Evolutionary conservation across 2,329 filamentous ascomycete species (phyloP).

Genomic region (Hypoxylon sp.): DNA sequence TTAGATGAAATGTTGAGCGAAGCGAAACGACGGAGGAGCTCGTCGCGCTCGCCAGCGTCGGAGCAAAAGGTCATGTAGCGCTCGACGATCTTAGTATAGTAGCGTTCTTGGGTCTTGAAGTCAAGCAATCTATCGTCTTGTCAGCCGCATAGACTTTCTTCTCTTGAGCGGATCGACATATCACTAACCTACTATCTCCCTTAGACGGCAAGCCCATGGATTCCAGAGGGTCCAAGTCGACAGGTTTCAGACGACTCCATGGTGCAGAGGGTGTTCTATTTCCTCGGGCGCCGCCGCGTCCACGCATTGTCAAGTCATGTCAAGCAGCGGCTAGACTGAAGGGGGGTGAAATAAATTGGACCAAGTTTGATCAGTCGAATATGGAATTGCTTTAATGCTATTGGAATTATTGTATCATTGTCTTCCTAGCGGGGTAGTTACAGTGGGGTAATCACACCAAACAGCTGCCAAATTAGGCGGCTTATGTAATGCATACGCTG

Average conservation of each 20-base stretch:
- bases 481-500: background rate
- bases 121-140: slow-evolving; percentile 73
- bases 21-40: slow-evolving; percentile 81
- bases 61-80: slow-evolving; percentile 93
- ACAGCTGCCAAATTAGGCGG: background rate
- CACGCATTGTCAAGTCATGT: slow-evolving; percentile 55
- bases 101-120: slow-evolving; percentile 83
- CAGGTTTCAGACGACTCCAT: slow-evolving; percentile 81
- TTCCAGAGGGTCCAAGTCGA: slow-evolving; percentile 82
- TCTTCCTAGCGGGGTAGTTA: slow-evolving; percentile 4
- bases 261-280: slow-evolving; percentile 65
- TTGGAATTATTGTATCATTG: background rate
- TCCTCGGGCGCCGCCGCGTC: slow-evolving; percentile 53
- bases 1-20: slow-evolving; percentile 65
- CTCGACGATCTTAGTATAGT: slow-evolving; percentile 89
- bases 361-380: background rate
- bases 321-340: slow-evolving; percentile 34
- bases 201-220: slow-evolving; percentile 90
- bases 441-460: background rate
- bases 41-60: slow-evolving; percentile 76
- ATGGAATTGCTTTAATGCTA: no score
- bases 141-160: slow-evolving; percentile 6
- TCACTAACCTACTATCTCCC: slow-evolving; percentile 82
- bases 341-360: slow-evolving; percentile 1
- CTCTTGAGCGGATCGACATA: background rate